These are phyloP conservation scores for Cryphonectria nitschkei DNA, from an alignment of 2,329 filamentous ascomycete genomes.

Conservation along the genomic window DNA sequence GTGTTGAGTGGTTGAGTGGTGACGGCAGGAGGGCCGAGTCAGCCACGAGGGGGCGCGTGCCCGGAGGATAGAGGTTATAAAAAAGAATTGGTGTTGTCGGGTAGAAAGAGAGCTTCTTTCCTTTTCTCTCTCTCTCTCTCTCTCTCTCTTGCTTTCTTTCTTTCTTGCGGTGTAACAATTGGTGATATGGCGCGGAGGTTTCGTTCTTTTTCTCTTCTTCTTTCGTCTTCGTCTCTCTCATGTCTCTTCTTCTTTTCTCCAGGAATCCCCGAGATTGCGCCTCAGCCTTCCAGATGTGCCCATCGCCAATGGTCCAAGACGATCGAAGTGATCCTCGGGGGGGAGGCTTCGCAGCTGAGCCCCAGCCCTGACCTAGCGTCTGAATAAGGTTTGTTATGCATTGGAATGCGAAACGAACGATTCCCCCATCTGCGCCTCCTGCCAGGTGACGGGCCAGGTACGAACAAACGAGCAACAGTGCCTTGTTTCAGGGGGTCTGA, in stretches of 20 bases:
- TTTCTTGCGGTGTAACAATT: neutral
- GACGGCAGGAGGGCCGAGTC: neutral
- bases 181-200: neutral
- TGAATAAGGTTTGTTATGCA: conserved; percentile 11
- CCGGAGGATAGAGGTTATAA: neutral
- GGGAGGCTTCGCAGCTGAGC: conserved; percentile 3
- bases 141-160: neutral
- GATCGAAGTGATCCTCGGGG: conserved; percentile 1
- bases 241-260: neutral
- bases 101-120: neutral
- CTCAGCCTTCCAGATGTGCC: neutral
- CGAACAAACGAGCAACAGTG: neutral
- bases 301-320: neutral
- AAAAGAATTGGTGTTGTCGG: neutral
- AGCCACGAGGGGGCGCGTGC: neutral
- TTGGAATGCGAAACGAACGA: conserved; percentile 7
- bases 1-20: neutral
- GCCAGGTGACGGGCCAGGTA: neutral
- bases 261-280: conserved; percentile 1
- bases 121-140: no score
- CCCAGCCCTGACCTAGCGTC: neutral
- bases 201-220: neutral
- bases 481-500: conserved; percentile 1
- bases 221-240: neutral
- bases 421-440: neutral